Evolutionary conservation across 331 rosid species (phyloP).

Genomic region (Quercus phellos): DNA sequence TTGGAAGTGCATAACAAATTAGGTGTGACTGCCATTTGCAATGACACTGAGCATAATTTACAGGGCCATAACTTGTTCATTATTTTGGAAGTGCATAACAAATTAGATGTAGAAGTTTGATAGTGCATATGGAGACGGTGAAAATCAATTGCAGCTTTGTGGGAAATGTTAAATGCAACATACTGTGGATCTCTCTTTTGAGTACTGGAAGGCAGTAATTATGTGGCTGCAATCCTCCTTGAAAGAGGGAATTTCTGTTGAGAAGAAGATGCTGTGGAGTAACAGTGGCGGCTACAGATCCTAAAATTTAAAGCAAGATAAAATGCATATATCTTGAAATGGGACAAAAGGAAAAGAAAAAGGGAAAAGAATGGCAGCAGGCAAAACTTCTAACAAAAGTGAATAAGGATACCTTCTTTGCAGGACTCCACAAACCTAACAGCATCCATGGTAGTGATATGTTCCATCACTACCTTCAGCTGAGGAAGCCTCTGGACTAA

Average conservation of each 20-base stretch:
- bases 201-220: slow-evolving; percentile 89
- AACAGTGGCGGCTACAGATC: slow-evolving; percentile 80
- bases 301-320: slow-evolving; percentile 31
- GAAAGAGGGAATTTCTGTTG: slow-evolving; percentile 81
- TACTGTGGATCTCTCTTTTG: slow-evolving; percentile 84
- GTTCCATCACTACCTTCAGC: slow-evolving; percentile 92
- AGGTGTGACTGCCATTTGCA: neutral
- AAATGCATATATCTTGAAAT: neutral
- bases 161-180: slow-evolving; percentile 20
- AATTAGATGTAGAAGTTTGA: neutral
- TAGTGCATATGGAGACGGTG: neutral
- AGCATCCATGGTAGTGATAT: slow-evolving; percentile 84
- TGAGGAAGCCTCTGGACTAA: slow-evolving; percentile 71
- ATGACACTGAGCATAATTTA: neutral
- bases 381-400: slow-evolving; percentile 1
- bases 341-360: neutral
- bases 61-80: neutral
- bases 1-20: slow-evolving; percentile 1
- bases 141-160: neutral
- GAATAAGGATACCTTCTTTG: slow-evolving; percentile 48
- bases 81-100: neutral
- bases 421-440: slow-evolving; percentile 69
- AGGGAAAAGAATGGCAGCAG: neutral
- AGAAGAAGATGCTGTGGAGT: slow-evolving; percentile 93
- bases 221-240: slow-evolving; percentile 95